A percentile compares a stretch with the other conserved stretches of the same genome.
phyloP scores from a whole-genome alignment of 441 rosid species.

The Mallotus repandus region DNA sequence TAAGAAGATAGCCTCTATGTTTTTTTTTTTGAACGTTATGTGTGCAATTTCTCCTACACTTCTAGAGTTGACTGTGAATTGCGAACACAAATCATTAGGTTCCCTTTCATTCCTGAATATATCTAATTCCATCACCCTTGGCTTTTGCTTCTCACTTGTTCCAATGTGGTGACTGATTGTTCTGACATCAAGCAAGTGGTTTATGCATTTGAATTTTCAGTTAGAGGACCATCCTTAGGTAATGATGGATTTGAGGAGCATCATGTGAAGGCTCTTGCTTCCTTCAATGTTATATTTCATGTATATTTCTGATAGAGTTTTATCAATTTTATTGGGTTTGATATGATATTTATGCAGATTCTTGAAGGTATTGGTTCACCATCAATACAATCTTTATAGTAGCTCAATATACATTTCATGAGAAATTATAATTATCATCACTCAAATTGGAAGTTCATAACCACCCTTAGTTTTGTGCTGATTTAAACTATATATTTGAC shows the following conservation, averaged over 20 bases:
- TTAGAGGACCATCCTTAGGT: neutral
- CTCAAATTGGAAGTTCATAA: too few species aligned
- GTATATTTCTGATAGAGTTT: neutral
- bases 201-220: neutral
- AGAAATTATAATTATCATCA: too few species aligned
- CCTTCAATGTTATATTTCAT: neutral
- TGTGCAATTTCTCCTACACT: too few species aligned
- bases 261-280: neutral
- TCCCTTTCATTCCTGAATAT: neutral
- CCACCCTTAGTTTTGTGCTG: too few species aligned
- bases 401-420: too few species aligned
- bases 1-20: too few species aligned
- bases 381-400: neutral
- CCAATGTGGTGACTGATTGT: neutral
- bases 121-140: neutral
- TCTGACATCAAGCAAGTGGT: too few species aligned
- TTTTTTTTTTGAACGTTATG: too few species aligned
- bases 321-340: neutral
- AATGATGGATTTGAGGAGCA: neutral
- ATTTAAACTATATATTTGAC: constrained; percentile 6
- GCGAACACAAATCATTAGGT: too few species aligned
- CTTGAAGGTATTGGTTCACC: neutral
- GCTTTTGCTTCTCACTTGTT: neutral
- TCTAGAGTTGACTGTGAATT: too few species aligned
- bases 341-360: neutral